Evolutionary conservation across 2,329 filamentous ascomycete species (phyloP).

Genomic region (Zymoseptoria tritici): DNA sequence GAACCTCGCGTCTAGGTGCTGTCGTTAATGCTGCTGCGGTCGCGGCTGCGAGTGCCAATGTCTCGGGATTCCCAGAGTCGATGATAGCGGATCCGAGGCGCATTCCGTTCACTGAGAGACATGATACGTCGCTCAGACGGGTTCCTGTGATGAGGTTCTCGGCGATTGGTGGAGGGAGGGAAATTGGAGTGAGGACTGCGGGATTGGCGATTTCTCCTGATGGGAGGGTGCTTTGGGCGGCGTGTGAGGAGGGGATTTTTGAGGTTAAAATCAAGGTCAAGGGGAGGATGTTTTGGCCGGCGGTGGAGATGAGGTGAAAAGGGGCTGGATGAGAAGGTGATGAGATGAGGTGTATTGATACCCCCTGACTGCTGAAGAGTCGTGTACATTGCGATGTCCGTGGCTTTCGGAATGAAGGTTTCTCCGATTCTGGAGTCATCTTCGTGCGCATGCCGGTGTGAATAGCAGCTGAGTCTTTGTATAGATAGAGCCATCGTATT

Average conservation of each 20-base stretch:
- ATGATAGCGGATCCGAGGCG: neutral
- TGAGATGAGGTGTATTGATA: neutral
- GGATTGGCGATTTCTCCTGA: slow-evolving; percentile 44
- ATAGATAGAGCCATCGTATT: no score
- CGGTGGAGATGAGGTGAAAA: slow-evolving; percentile 25
- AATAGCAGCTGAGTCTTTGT: no score
- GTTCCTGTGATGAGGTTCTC: slow-evolving; percentile 8
- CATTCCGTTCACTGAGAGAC: slow-evolving; percentile 10
- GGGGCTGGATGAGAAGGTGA: neutral
- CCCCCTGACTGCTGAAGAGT: neutral
- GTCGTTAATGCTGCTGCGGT: slow-evolving; percentile 1
- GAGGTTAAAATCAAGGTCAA: slow-evolving; percentile 62
- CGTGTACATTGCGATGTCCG: neutral
- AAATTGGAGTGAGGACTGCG: slow-evolving; percentile 38
- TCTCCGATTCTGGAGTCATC: no score
- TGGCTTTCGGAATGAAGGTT: no score
- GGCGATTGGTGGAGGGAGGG: slow-evolving; percentile 14
- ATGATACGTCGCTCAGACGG: slow-evolving; percentile 19
- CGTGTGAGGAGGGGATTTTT: slow-evolving; percentile 63
- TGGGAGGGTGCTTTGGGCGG: slow-evolving; percentile 40
- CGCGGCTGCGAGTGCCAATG: neutral
- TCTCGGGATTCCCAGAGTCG: neutral
- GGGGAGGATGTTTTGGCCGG: slow-evolving; percentile 47
- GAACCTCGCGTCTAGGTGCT: slow-evolving; percentile 6
- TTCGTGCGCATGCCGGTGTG: no score